Percentiles rank a stretch among this genome's conserved stretches.
phyloP scores from a whole-genome alignment of 2,329 filamentous ascomycete species.

The Blastomyces emzantsi region DNA sequence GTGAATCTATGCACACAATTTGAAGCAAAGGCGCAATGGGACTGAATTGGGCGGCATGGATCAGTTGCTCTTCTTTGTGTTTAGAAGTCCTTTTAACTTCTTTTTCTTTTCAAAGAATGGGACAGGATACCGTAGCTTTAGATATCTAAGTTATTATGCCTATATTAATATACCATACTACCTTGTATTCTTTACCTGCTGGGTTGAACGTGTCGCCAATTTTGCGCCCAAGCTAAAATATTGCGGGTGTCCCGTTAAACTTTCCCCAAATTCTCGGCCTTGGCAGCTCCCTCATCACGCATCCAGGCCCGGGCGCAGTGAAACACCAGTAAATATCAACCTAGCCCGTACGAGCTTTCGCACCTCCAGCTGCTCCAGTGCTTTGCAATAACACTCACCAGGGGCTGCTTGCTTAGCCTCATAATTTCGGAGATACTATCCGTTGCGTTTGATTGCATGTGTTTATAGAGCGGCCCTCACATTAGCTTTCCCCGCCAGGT shows the following conservation, averaged over 20 bases:
- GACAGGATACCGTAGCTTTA: neutral
- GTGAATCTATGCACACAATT: neutral
- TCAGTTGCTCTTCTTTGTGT: neutral
- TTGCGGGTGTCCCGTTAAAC: neutral
- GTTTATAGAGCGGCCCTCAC: neutral
- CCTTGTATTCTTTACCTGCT: neutral
- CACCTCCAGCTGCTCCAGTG: neutral
- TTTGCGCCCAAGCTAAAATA: neutral
- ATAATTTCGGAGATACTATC: neutral
- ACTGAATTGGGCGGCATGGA: neutral
- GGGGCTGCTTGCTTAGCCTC: neutral
- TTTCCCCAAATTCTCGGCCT: neutral
- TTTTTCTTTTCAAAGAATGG: neutral
- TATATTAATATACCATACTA: neutral
- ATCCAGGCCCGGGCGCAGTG: neutral
- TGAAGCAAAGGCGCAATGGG: neutral
- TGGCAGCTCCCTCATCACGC: neutral
- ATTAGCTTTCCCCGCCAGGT: constrained; percentile 19
- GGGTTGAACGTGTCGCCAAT: neutral
- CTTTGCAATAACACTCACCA: neutral
- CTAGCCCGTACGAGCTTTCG: neutral
- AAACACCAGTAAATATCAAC: neutral
- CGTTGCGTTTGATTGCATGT: neutral
- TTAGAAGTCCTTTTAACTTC: neutral
- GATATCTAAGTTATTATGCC: neutral